These are phyloP conservation scores for Eucalyptus pumila DNA, from an alignment of 345 rosid genomes.

Conservation along the genomic window DNA sequence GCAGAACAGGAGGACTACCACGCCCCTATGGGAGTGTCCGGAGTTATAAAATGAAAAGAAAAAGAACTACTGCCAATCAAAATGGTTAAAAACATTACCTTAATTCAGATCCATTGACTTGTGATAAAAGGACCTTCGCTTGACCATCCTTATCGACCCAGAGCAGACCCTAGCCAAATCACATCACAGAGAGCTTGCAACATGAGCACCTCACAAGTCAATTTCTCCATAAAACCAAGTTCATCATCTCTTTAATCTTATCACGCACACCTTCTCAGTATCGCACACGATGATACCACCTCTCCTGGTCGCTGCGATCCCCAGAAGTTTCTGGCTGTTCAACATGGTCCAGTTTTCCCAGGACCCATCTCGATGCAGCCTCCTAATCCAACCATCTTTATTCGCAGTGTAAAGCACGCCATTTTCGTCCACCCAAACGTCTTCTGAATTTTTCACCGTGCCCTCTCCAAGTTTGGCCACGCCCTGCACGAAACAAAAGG, in stretches of 20 bases:
- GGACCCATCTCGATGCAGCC: constrained; percentile 19
- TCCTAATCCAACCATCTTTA: constrained; percentile 45
- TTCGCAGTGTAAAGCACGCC: constrained; percentile 31
- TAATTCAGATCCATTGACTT: constrained; percentile 21
- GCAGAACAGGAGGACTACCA: not conserved
- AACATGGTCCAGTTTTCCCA: constrained; percentile 34
- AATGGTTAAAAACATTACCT: constrained; percentile 4
- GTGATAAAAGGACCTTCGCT: constrained; percentile 14
- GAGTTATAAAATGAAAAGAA: not conserved
- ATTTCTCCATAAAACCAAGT: not conserved
- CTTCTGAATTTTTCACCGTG: constrained; percentile 15
- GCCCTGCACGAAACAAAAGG: not conserved
- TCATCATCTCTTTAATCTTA: not conserved
- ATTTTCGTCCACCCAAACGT: constrained; percentile 13
- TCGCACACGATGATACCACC: constrained; percentile 33
- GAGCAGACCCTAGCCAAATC: constrained; percentile 29
- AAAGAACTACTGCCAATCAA: not conserved
- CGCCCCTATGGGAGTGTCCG: not conserved
- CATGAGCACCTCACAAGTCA: not conserved
- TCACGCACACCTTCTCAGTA: constrained; percentile 4
- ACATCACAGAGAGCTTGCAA: not conserved
- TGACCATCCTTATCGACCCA: constrained; percentile 22
- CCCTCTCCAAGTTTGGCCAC: constrained; percentile 43
- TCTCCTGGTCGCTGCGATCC: constrained; percentile 11
- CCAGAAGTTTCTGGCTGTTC: constrained; percentile 17